These are phyloP conservation scores for Strobilomyces confusus DNA, from an alignment of 768 basidiomycete genomes.

Conservation along the genomic window DNA sequence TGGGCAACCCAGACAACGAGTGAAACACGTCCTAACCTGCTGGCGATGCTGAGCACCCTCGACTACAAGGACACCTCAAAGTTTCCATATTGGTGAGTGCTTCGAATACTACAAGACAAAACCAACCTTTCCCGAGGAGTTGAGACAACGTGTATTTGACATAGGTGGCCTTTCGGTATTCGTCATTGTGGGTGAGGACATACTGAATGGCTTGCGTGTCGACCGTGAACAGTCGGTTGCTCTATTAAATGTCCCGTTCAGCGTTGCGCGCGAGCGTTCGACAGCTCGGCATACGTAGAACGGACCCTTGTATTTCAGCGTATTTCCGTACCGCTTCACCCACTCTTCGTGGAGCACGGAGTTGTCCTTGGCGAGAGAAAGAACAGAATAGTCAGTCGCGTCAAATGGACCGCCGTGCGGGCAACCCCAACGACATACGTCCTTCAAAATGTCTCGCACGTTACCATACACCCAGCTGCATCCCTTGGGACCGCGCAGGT, in stretches of 20 bases:
- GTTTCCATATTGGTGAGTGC: not conserved
- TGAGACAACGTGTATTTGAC: not conserved
- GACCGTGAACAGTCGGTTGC: not conserved
- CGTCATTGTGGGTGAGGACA: not conserved
- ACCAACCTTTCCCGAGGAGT: not conserved
- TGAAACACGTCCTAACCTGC: not conserved
- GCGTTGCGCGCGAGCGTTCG: not conserved
- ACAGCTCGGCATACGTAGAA: not conserved
- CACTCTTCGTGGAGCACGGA: not conserved
- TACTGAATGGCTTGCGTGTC: not conserved
- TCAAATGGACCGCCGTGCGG: not conserved
- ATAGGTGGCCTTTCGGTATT: not conserved
- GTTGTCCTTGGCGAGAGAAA: not conserved
- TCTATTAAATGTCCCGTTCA: not conserved
- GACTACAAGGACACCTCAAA: not conserved
- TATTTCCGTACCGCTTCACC: not conserved
- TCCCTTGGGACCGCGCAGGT: conserved; percentile 45
- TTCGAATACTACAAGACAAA: not conserved
- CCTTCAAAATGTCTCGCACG: conserved; percentile 41
- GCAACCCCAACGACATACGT: conserved; percentile 25
- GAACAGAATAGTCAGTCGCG: not conserved
- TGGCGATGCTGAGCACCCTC: not conserved
- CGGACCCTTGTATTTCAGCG: not conserved
- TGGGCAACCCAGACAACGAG: not conserved
- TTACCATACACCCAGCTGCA: conserved; percentile 50